Evolutionary conservation across 441 rosid genomes (phyloP), one percentile per base, ranked within the genome.

Genomic region (Breynia disticha): DNA sequence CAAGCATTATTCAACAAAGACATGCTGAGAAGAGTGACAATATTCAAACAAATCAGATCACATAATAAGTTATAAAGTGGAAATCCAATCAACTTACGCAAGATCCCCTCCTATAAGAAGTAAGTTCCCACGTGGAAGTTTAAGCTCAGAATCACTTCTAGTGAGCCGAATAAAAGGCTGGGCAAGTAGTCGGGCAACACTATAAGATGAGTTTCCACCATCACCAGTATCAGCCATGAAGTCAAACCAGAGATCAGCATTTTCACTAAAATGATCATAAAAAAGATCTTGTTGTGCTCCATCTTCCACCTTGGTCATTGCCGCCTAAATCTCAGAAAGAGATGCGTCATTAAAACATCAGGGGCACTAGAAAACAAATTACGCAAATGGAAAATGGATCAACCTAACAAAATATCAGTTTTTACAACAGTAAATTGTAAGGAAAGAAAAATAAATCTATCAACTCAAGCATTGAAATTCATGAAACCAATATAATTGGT

Each of bases 161-260:
- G 63, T 32, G 48, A 87, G 69, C 56, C 38, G 58, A 49, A 94
- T 56, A 52, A 60, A 70, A 60, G 87, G 99, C 72, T 90, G 97
- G 48, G 97, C 97, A 71, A 94, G 87, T 64, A 93, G 76, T 35
- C 90, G 79, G 50, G 96, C 93, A 37, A 93, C 80, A 57, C 86
- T 35, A 63, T 93, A 93, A 16, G 99, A 84, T 19, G 99, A 89
- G 63, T 93, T 93, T 41, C 99, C 99, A 69, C 99, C 99, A 77
- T 93, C 99, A 69, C 97, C 99, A 51, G 99, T 93, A 74, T 93
- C 99, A 68, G 97, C 99, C 94, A 94, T 87, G 76, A 94, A 94
- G 64, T 94, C 99, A 79, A 94, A 94, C 99, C 99, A 93, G 38
- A 93, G 64, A 24, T 83, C 93, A 13, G 82, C 77, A 58, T 79